Evolutionary conservation across 1,139 yeast species (phyloP), one percentile per base, ranked within the genome.

Genomic region (Debaryomyces fabryi): DNA sequence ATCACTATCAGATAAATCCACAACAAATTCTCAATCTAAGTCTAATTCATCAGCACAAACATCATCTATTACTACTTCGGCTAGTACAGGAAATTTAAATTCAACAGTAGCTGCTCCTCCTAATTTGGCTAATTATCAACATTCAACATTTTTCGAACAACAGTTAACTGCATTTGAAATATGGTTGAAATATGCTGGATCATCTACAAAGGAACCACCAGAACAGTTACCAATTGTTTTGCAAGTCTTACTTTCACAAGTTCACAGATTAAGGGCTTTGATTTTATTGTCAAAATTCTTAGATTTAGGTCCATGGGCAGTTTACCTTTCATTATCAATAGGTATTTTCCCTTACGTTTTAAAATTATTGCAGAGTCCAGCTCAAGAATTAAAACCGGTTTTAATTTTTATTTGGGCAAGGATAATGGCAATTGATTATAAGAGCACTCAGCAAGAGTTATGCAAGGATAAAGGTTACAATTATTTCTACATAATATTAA

Each of bases 271-370:
- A 12, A 71, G 98, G 29, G 99, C 99, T 0, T 73, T 93, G 45
- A 88, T 90, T 33, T 67, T 95, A 49, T 73, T 95, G 9, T 87
- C 96, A 2, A 83, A 89, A 55, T 93, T 92, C 63, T 74, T 93
- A 38, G 99, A 93, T 65, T 71, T 93, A 39, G 99, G 99, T 0
- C 97, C 99, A 0, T 90, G 97, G 95, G 98, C 99, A 0, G 99
- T 93, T 0, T 90, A 91, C 58, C 73, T 92, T 38, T 96, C 98
- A 0, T 73, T 93, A 34, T 88, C 97, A 3, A 92, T 93, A 58
- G 98, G 99, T 24, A 93, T 93, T 33, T 93, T 93, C 68, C 98
- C 99, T 0, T 95, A 95, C 63, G 97, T 95, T 24, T 74, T 93
- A 51, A 90, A 92, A 59, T 74, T 95, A 32, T 71, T 93, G 33